phyloP scores from a whole-genome alignment of 768 basidiomycete species.

The Mycena olivaceomarginata region DNA sequence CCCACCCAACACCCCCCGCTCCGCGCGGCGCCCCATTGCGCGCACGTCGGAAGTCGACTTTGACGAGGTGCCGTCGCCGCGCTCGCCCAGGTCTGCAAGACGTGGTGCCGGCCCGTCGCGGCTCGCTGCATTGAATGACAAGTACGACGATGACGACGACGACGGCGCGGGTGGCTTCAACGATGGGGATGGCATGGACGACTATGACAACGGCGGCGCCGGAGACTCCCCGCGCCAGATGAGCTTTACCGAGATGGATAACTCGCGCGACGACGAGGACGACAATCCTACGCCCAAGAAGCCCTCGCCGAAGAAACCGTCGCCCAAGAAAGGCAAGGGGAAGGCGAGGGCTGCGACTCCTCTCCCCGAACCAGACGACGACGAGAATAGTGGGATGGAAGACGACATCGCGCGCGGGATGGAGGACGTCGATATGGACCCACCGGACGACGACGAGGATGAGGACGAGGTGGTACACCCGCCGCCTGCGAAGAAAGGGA shows the following conservation, averaged over 20 bases:
- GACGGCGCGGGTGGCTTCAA: slow-evolving; percentile 48
- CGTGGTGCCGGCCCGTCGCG: slow-evolving; percentile 62
- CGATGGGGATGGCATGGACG: not conserved
- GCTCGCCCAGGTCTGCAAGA: slow-evolving; percentile 52
- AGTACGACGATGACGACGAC: slow-evolving; percentile 48
- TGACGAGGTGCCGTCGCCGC: slow-evolving; percentile 79
- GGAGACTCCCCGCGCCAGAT: slow-evolving; percentile 54
- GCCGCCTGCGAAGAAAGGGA: slow-evolving; percentile 50
- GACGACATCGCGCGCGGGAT: slow-evolving; percentile 65
- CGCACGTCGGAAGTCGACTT: slow-evolving; percentile 76
- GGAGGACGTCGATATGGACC: slow-evolving; percentile 45
- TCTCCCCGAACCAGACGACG: slow-evolving; percentile 59
- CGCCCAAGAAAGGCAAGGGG: slow-evolving; percentile 63
- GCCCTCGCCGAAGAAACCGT: slow-evolving; percentile 33
- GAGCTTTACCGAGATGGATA: slow-evolving; percentile 70
- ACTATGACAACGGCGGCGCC: slow-evolving; percentile 11
- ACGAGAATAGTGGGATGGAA: slow-evolving; percentile 63
- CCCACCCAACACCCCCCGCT: slow-evolving; percentile 63
- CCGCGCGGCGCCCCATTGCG: slow-evolving; percentile 65
- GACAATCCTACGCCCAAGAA: slow-evolving; percentile 40
- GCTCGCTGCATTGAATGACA: slow-evolving; percentile 55
- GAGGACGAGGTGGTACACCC: slow-evolving; percentile 51
- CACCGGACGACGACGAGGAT: slow-evolving; percentile 51
- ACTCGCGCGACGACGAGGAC: slow-evolving; percentile 67
- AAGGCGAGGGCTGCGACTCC: slow-evolving; percentile 58